Evolutionary conservation across 495 filamentous ascomycete genomes (phyloP).

Genomic region (Neurospora terricola): DNA sequence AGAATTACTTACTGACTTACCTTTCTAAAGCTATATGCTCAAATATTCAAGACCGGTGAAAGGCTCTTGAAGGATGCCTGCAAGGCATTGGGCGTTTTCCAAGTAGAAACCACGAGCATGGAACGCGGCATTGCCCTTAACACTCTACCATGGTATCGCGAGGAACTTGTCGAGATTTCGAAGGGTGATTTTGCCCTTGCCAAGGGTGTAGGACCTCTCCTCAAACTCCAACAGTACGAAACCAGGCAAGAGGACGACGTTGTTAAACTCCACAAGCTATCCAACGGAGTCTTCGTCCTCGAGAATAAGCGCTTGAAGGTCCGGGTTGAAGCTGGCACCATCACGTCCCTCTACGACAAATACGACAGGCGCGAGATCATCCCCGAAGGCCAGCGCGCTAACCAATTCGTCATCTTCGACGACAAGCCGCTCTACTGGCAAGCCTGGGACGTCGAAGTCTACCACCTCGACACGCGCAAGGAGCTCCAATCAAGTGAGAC

Average conservation of each 20-base stretch:
- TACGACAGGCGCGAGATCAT: constrained; percentile 64
- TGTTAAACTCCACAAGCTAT: constrained; percentile 56
- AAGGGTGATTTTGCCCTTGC: constrained; percentile 34
- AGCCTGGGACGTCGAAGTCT: constrained; percentile 98
- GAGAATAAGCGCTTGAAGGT: constrained; percentile 66
- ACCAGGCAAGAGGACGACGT: constrained; percentile 28
- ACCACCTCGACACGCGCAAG: constrained; percentile 77
- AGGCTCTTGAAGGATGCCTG: constrained; percentile 61
- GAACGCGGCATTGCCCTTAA: constrained; percentile 53
- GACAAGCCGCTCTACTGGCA: constrained; percentile 99
- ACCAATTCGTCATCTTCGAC: constrained; percentile 91
- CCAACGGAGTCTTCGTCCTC: constrained; percentile 63
- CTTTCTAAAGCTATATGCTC: constrained; percentile 52
- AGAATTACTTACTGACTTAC: constrained; percentile 1
- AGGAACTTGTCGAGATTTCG: constrained; percentile 57
- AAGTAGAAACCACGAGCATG: constrained; percentile 22
- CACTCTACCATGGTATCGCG: constrained; percentile 73
- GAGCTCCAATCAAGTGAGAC: constrained; percentile 57
- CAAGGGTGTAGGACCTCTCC: constrained; percentile 35
- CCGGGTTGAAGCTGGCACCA: constrained; percentile 59
- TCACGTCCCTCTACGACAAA: constrained; percentile 75
- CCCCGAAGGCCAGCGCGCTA: constrained; percentile 67
- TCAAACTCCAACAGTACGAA: constrained; percentile 41
- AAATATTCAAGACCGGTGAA: constrained; percentile 69
- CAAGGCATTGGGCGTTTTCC: constrained; percentile 51